Conservation (phyloP, 1,139 yeast species). For the Debaryomycetaceae sp. region DNA sequence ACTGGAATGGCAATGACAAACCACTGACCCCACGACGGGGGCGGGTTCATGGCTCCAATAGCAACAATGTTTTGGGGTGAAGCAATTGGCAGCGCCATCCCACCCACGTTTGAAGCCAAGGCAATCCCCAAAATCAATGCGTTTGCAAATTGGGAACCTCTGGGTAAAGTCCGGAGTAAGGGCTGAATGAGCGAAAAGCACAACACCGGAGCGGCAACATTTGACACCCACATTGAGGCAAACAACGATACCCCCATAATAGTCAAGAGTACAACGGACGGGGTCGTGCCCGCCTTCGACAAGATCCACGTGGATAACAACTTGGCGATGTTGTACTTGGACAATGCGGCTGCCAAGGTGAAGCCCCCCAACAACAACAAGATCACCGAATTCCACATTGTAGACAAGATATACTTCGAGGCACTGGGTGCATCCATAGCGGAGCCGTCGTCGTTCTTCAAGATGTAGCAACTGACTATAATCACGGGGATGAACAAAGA, state of each 20-base stretch:
- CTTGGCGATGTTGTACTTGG: conserved; percentile 67
- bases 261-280: conserved; percentile 56
- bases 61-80: conserved; percentile 78
- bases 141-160: conserved; percentile 56
- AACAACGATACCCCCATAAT: conserved; percentile 67
- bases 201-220: conserved; percentile 74
- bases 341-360: conserved; percentile 68
- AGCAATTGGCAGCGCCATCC: conserved; percentile 79
- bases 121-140: conserved; percentile 72
- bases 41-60: conserved; percentile 60
- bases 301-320: conserved; percentile 62
- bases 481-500: conserved; percentile 60
- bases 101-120: conserved; percentile 67
- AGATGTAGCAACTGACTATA: conserved; percentile 50
- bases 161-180: conserved; percentile 56
- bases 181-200: conserved; percentile 68
- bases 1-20: conserved; percentile 66
- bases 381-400: conserved; percentile 76
- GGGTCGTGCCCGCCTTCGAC: conserved; percentile 62
- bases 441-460: conserved; percentile 54
- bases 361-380: conserved; percentile 69
- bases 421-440: conserved; percentile 51
- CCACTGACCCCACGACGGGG: conserved; percentile 78
- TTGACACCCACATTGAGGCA: conserved; percentile 75
- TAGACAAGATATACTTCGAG: conserved; percentile 49